Evolutionary conservation across 768 basidiomycete species (phyloP).

Genomic region (Myochromella boudieri): DNA sequence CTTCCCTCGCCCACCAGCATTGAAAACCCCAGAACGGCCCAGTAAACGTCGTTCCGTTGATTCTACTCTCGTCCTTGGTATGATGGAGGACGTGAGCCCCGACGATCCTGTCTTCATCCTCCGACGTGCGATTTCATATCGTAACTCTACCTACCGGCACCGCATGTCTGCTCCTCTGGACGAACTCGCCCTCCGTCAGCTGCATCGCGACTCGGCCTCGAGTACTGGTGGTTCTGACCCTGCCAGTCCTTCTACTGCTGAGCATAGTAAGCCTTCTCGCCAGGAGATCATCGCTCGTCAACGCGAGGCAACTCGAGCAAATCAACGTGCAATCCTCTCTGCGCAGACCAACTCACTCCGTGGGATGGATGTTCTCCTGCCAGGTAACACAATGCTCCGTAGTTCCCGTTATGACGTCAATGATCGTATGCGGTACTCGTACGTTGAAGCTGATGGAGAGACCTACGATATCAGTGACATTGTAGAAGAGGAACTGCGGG

Average conservation of each 20-base stretch:
- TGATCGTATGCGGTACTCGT: conserved; percentile 88
- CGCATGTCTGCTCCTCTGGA: conserved; percentile 78
- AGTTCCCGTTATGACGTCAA: conserved; percentile 73
- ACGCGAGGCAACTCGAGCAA: conserved; percentile 81
- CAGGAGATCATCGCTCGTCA: conserved; percentile 95
- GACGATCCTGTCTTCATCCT: conserved; percentile 91
- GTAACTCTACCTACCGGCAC: conserved; percentile 66
- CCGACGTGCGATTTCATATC: conserved; percentile 77
- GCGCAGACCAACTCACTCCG: conserved; percentile 82
- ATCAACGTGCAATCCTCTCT: conserved; percentile 78
- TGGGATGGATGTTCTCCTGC: conserved; percentile 86
- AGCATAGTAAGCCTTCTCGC: conserved; percentile 53
- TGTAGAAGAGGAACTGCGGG: conserved; percentile 86
- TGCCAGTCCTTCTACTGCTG: conserved; percentile 24
- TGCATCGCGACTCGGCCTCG: conserved; percentile 68
- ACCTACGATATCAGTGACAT: conserved; percentile 93
- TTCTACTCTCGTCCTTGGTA: conserved; percentile 68
- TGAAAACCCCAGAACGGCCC: conserved; percentile 61
- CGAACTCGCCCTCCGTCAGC: conserved; percentile 75
- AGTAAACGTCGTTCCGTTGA: conserved; percentile 88
- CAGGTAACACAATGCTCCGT: conserved; percentile 82
- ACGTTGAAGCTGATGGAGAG: conserved; percentile 87
- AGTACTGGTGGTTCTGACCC: conserved; percentile 53
- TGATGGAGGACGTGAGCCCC: conserved; percentile 68
- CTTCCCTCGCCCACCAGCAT: conserved; percentile 71